phyloP scores from a whole-genome alignment of 306 rosid species.

The Lathyrus oleraceus region DNA sequence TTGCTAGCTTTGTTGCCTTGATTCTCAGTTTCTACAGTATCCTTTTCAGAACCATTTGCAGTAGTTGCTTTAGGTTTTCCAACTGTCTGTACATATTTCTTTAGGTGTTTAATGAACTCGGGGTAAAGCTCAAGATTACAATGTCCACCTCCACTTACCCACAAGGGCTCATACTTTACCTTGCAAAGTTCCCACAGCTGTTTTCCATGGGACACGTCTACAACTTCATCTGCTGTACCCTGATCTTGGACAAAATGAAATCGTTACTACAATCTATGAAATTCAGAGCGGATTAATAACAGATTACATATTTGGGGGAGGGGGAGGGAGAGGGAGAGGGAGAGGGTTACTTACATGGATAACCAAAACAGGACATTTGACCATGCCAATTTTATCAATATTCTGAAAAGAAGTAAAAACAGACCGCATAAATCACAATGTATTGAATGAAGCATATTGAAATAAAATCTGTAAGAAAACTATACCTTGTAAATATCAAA shows the following conservation, averaged over 20 bases:
- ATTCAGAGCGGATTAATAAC: neutral
- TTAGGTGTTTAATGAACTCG: constrained; percentile 85
- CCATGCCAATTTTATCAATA: constrained; percentile 76
- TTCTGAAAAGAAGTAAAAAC: constrained; percentile 54
- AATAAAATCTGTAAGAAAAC: constrained; percentile 16
- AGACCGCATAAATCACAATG: constrained; percentile 18
- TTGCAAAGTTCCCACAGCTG: constrained; percentile 89
- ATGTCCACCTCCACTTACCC: constrained; percentile 96
- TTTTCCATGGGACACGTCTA: constrained; percentile 87
- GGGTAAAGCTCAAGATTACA: constrained; percentile 92
- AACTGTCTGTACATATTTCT: constrained; percentile 88
- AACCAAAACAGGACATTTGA: constrained; percentile 79
- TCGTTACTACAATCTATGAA: constrained; percentile 12
- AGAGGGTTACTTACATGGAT: constrained; percentile 71
- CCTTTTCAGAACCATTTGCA: constrained; percentile 52
- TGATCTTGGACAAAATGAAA: constrained; percentile 36
- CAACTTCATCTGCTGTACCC: constrained; percentile 97
- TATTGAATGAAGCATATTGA: constrained; percentile 32
- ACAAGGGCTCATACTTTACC: constrained; percentile 82
- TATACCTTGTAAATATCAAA: constrained; percentile 91
- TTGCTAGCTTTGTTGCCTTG: constrained; percentile 47
- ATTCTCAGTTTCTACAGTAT: constrained; percentile 48
- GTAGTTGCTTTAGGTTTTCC: constrained; percentile 72
- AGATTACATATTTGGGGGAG: neutral
- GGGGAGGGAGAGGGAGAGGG: neutral